Base-by-base conservation (phyloP, 805 yeast genomes). In the Candida railenensis region DNA sequence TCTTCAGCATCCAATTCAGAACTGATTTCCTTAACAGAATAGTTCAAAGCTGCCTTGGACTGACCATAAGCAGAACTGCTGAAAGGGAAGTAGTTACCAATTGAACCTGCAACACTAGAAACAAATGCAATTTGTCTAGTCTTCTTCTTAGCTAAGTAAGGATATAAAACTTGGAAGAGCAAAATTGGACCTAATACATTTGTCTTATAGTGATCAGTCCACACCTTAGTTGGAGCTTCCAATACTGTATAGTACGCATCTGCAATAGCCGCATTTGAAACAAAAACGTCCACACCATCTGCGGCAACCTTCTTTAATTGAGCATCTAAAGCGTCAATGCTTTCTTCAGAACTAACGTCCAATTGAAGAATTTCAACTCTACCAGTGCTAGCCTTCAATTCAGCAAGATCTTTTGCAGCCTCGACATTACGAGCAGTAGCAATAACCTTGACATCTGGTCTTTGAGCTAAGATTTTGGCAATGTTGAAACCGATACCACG, bases 401-500 rank as follows among this genome's bases (percentile, higher is more conserved):
- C 38, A 3, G 19, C n/a, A 9, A 52, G 43, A 2, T 44, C 50
- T 14, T 43, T 30, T 5, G 55, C 46, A 11, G 21, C 19, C 12
- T 21, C 44, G 8, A 42, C 38, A 14, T 40, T 25, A 20, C 61
- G 37, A 14, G 53, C 48, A 8, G 61, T 55, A 0, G 62, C 64
- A 37, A 63, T 49, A 14, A 66, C 62, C 4, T 37, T 18, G 42
- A 53, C 57, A 11, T 50, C 39, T 25, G 58, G 41, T 4, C 53
- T 46, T 4, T 47, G 43, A 30, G 58, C 50, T 15, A 69, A 47
- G 37, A 53, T 53, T 37, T 59, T 58, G 3, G 56, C 62, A 9
- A 71, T 52, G 1, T 59, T 58, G 19, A 59, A 57, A 4, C 78
- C 77, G 33, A 72, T 65, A 3, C 77, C 76, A 42, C 72, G 57